These are phyloP conservation scores for Gliomastix tumulicola DNA, from an alignment of 2,329 filamentous ascomycete species.

Conservation along the genomic window DNA sequence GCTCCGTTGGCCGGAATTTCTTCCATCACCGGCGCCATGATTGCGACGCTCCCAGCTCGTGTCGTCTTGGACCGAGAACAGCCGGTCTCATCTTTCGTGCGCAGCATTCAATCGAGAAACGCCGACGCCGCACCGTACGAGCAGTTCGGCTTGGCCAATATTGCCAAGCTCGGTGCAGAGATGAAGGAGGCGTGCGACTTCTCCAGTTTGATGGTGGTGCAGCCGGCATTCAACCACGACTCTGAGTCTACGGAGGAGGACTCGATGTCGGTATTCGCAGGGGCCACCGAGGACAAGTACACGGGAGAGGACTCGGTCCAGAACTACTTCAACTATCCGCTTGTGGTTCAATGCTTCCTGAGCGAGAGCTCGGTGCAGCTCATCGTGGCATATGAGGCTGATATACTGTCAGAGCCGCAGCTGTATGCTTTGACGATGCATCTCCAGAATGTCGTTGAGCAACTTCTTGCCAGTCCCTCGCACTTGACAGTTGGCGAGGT, in stretches of 20 bases:
- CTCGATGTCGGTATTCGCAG: no score
- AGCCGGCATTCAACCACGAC: no score
- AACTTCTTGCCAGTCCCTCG: no score
- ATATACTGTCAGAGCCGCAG: background rate
- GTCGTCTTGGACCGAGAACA: conserved; percentile 4
- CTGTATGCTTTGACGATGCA: conserved; percentile 1
- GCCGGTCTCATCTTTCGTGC: conserved; percentile 6
- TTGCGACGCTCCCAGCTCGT: conserved; percentile 10
- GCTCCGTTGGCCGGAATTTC: conserved; percentile 6
- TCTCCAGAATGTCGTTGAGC: conserved; percentile 1
- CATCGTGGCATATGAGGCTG: conserved; percentile 2
- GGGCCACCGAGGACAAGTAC: no score
- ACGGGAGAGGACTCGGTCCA: no score
- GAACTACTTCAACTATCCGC: background rate
- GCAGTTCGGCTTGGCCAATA: conserved; percentile 9
- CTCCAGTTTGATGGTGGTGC: conserved; percentile 1
- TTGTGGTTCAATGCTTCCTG: conserved; percentile 6
- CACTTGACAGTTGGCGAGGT: background rate
- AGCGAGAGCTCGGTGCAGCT: conserved; percentile 1
- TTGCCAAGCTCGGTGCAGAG: conserved; percentile 5
- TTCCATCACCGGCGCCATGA: conserved; percentile 6
- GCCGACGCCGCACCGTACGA: conserved; percentile 10
- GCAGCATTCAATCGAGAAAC: conserved; percentile 8
- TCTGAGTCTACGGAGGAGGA: no score
- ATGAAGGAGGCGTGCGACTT: conserved; percentile 3